Evolutionary conservation across 202 grass and related monocot species (phyloP).

Genomic region (Schoenoplectus tabernaemontani): DNA sequence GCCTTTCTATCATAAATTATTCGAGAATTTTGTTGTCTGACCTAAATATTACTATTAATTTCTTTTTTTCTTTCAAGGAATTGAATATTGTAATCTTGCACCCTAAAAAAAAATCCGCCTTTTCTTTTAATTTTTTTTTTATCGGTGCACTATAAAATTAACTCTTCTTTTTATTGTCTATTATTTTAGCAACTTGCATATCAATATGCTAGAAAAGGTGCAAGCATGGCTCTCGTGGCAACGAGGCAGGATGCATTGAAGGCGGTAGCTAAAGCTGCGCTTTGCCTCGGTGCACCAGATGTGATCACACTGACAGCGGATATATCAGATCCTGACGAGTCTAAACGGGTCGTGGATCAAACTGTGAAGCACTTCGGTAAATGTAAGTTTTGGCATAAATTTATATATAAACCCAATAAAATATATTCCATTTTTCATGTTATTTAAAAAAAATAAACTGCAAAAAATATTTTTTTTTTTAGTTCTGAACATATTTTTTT

Average conservation of each 20-base stretch:
- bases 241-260: conserved; percentile 37
- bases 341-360: conserved; percentile 37
- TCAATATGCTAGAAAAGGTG: conserved; percentile 51
- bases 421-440: too few relatives aligned
- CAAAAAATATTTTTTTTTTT: neutral
- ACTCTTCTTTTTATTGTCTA: neutral
- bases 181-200: conserved; percentile 55
- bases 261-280: conserved; percentile 25
- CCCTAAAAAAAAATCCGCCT: too few relatives aligned
- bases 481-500: neutral
- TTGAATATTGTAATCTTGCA: too few relatives aligned
- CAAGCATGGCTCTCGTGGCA: conserved; percentile 45
- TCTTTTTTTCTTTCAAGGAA: too few relatives aligned
- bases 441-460: too few relatives aligned
- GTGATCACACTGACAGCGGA: conserved; percentile 40
- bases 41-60: too few relatives aligned
- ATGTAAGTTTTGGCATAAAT: too few relatives aligned
- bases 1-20: too few relatives aligned
- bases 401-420: too few relatives aligned
- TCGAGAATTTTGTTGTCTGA: too few relatives aligned
- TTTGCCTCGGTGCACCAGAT: conserved; percentile 36
- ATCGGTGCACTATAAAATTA: too few relatives aligned
- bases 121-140: too few relatives aligned
- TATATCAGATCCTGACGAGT: conserved; percentile 33
- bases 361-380: conserved; percentile 50